Evolutionary conservation across 1,284 basidiomycete species (phyloP).

Genomic region (Tausonia pullulans): DNA sequence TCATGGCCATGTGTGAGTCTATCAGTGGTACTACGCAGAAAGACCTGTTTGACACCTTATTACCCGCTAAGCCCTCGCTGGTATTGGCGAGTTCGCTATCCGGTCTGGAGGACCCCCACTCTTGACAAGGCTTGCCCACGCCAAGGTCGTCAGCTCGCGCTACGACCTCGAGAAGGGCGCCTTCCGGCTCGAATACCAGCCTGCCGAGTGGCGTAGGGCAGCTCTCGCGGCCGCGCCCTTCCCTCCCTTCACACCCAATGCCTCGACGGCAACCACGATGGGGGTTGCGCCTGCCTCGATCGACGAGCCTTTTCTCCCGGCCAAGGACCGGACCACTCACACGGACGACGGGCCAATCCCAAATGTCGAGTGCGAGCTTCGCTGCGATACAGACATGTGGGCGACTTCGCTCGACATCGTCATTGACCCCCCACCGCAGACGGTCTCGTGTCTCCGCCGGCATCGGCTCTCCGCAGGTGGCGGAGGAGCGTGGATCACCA

Average conservation of each 20-base stretch:
- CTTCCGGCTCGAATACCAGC: constrained; percentile 78
- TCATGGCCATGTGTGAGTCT: constrained; percentile 47
- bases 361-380: constrained; percentile 73
- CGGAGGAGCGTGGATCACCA: constrained; percentile 91
- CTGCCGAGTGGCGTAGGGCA: constrained; percentile 44
- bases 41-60: neutral
- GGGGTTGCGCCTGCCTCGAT: constrained; percentile 17
- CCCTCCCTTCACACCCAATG: constrained; percentile 28
- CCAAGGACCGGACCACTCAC: neutral
- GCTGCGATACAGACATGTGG: constrained; percentile 93
- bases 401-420: constrained; percentile 74
- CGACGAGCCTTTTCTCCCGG: constrained; percentile 1
- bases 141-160: constrained; percentile 55
- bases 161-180: constrained; percentile 81
- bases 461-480: constrained; percentile 79
- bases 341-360: constrained; percentile 18
- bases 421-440: constrained; percentile 84
- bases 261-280: neutral
- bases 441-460: constrained; percentile 69
- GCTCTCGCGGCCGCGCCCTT: constrained; percentile 19
- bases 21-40: neutral
- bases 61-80: constrained; percentile 51
- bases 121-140: constrained; percentile 68
- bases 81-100: constrained; percentile 87
- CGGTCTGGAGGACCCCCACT: constrained; percentile 89